Evolutionary conservation across 2,329 filamentous ascomycete species (phyloP).

Genomic region (Hypoxylon sp.): DNA sequence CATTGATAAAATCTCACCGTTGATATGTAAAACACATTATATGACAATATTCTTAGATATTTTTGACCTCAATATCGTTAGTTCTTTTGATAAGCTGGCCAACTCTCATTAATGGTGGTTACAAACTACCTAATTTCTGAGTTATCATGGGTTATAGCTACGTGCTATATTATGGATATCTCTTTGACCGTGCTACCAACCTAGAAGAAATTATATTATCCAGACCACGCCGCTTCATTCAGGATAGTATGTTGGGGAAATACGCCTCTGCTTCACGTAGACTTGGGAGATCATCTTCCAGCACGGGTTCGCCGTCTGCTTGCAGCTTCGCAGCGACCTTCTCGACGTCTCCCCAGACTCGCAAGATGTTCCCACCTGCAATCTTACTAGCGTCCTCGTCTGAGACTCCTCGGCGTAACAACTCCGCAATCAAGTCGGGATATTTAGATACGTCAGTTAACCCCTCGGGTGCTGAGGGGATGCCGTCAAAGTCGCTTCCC

Average conservation of each 20-base stretch:
- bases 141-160: not conserved
- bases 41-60: not conserved
- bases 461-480: conserved; percentile 75
- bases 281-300: conserved; percentile 67
- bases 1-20: not conserved
- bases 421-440: conserved; percentile 81
- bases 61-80: no score
- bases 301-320: conserved; percentile 64
- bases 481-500: conserved; percentile 92
- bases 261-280: conserved; percentile 27
- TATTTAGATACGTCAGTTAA: conserved; percentile 89
- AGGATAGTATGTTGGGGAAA: not conserved
- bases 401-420: conserved; percentile 80
- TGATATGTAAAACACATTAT: conserved; percentile 6
- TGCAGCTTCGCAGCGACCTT: conserved; percentile 77
- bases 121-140: conserved; percentile 6
- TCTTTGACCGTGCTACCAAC: not conserved
- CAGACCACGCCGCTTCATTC: not conserved
- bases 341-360: conserved; percentile 88
- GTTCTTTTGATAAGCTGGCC: not conserved
- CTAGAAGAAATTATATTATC: not conserved
- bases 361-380: conserved; percentile 83
- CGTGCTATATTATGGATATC: not conserved
- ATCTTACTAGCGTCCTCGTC: conserved; percentile 82
- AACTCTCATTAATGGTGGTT: not conserved